Evolutionary conservation across 2,329 filamentous ascomycete species (phyloP), one percentile per base, ranked within the genome.

Genomic region (Exophiala sp.): DNA sequence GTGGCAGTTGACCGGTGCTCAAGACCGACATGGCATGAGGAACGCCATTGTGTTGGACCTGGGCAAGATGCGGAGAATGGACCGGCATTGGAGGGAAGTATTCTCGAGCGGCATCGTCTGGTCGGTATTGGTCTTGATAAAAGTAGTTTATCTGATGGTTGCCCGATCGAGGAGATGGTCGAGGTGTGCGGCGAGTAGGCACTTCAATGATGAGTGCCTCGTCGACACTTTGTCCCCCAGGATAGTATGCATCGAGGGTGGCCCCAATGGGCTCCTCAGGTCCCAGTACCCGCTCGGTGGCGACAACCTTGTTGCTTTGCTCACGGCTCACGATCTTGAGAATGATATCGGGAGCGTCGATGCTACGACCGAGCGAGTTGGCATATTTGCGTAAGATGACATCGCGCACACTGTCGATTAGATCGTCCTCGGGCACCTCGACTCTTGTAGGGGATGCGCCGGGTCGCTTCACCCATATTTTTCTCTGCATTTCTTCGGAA

Each of bases 341-440:
- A 9, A 80, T 82, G 50, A 98, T 79, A 67, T 98, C 93, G 10
- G 93, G 93, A 9, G 93, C 79, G 70, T 98, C 93, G 67, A 90
- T 96, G 45, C 79, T 86, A 60, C 83, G 83, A 43, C 91, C 91
- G 21, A 98, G 76, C 11, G 89, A 94, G 69, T 98, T 97, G 61
- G 83, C 82, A 68, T 97, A 98, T 73, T 97, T 97, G 63, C 81
- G 82, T 60, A 97, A 73, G 50, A 97, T 93, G 75, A 88, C 81
- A 60, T 96, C 93, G 61, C 91, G 85, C 55, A 95, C 84, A 69
- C 96, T 91, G 67, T 98, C 93, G 50, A 97, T 90, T 61, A 97
- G 72, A 64, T 95, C 89, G 62, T 94, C 88, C 63, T 95, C 86
- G 60, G 81, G 78, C 62, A 95, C 86, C 53, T 85, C 82, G 48